These are phyloP conservation scores for Sparassis latifolia DNA, from an alignment of 1,284 basidiomycete genomes.

Conservation along the genomic window DNA sequence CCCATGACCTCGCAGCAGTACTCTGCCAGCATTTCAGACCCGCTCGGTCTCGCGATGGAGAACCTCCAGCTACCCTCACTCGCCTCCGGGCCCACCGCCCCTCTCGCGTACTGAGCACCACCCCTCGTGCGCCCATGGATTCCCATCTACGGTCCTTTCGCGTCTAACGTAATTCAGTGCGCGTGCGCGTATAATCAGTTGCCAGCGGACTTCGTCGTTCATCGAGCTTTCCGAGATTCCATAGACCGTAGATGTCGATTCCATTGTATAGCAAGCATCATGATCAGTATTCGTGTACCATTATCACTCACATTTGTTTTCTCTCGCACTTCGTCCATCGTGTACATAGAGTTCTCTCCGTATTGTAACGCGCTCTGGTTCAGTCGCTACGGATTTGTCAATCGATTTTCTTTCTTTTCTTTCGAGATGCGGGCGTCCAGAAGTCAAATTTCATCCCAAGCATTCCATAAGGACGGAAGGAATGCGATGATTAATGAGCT, in stretches of 20 bases:
- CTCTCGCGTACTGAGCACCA: background rate
- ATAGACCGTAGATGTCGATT: background rate
- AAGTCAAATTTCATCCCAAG: too few relatives aligned
- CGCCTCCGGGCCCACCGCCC: slow-evolving; percentile 3
- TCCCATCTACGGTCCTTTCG: slow-evolving; percentile 8
- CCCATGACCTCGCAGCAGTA: slow-evolving; percentile 26
- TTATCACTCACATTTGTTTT: too few relatives aligned
- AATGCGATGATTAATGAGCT: too few relatives aligned
- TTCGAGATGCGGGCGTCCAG: too few relatives aligned
- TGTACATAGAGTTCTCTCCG: too few relatives aligned
- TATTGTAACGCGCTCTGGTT: too few relatives aligned
- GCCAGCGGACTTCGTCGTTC: background rate
- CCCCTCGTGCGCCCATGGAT: background rate
- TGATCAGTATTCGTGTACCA: too few relatives aligned
- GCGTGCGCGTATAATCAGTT: background rate
- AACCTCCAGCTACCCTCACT: slow-evolving; percentile 29
- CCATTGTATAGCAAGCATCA: background rate
- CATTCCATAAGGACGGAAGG: too few relatives aligned
- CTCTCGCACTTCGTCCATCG: too few relatives aligned
- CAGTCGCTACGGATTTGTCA: too few relatives aligned
- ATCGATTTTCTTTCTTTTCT: too few relatives aligned
- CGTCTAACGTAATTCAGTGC: slow-evolving; percentile 4
- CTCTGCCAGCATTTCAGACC: slow-evolving; percentile 43
- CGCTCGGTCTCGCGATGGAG: slow-evolving; percentile 70
- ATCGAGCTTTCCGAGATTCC: background rate